Conservation (phyloP, 306 rosid species). For the Bauhinia variegata region DNA sequence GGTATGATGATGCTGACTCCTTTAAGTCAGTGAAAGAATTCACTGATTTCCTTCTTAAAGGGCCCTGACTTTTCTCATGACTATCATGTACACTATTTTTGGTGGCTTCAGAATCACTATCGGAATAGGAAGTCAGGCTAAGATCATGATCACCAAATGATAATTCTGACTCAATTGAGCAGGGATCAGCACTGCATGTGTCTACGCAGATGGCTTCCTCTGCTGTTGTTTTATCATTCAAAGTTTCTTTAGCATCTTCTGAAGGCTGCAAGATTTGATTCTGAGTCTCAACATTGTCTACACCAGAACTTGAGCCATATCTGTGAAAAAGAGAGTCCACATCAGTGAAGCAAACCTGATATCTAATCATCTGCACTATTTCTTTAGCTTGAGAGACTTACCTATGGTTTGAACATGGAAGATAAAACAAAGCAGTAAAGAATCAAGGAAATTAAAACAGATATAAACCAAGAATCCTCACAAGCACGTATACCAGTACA, state of each 20-base stretch:
- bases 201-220: constrained; percentile 36
- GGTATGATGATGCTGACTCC: constrained; percentile 42
- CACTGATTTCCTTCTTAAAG: constrained; percentile 46
- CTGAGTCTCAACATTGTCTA: constrained; percentile 29
- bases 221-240: constrained; percentile 31
- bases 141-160: constrained; percentile 61
- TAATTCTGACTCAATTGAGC: constrained; percentile 58
- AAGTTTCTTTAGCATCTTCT: constrained; percentile 37
- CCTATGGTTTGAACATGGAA: constrained; percentile 21
- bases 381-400: constrained; percentile 2
- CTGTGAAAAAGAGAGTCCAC: constrained; percentile 40
- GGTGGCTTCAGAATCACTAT: constrained; percentile 57
- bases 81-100: constrained; percentile 44
- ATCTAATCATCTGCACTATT: too few species aligned
- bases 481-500: constrained; percentile 20
- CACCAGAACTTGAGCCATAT: constrained; percentile 34
- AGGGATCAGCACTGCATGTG: constrained; percentile 42
- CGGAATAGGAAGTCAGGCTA: constrained; percentile 67
- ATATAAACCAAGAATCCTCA: constrained; percentile 1
- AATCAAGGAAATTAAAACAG: constrained; percentile 2
- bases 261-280: constrained; percentile 35
- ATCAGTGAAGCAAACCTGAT: constrained; percentile 39
- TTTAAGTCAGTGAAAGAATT: constrained; percentile 31
- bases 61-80: constrained; percentile 42
- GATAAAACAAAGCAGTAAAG: constrained; percentile 1